phyloP scores from a whole-genome alignment of 208 protist species.

The Leishmania arabica region DNA sequence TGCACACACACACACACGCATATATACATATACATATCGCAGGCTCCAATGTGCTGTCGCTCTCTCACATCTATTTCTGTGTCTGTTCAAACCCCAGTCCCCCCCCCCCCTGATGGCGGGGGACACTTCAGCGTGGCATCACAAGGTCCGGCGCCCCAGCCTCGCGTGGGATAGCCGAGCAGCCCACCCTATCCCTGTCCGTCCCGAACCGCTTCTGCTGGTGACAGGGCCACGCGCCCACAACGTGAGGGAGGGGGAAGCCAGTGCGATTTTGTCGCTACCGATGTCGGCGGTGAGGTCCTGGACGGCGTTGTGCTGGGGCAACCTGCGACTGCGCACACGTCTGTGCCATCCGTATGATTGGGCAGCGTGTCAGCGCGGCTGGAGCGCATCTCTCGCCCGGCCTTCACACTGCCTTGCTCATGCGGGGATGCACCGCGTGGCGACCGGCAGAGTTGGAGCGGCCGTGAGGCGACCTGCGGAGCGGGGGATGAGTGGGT shows the following conservation, averaged over 20 bases:
- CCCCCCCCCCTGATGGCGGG: neutral
- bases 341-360: neutral
- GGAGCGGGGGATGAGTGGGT: neutral
- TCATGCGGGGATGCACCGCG: neutral
- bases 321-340: neutral
- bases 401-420: neutral
- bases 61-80: neutral
- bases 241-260: neutral
- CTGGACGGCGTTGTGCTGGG: neutral
- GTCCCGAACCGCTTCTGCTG: neutral
- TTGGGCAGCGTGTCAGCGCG: neutral
- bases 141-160: neutral
- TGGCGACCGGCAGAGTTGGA: neutral
- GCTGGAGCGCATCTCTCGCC: neutral
- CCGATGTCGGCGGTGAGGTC: neutral
- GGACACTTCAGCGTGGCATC: neutral
- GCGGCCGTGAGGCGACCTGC: neutral
- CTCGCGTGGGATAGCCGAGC: neutral
- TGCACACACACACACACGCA: too few relatives aligned
- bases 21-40: neutral
- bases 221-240: neutral
- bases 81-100: neutral
- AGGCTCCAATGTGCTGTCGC: neutral
- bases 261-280: neutral
- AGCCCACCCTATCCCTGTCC: neutral